These are phyloP conservation scores for Kwoniella mangroviensis DNA, from an alignment of 768 basidiomycete genomes.

Conservation along the genomic window DNA sequence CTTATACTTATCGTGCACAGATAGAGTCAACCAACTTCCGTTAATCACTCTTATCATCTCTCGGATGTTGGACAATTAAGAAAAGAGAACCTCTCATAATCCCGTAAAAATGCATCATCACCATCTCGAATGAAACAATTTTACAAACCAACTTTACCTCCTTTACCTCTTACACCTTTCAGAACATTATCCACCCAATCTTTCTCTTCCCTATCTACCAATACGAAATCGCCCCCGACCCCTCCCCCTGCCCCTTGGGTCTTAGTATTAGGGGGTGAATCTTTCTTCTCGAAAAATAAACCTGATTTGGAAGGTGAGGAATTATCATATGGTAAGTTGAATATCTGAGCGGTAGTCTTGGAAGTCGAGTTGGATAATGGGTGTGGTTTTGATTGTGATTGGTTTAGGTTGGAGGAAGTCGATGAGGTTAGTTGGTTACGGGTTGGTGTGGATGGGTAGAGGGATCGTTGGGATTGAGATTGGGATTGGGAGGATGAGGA, in stretches of 20 bases:
- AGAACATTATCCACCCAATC: slow-evolving; percentile 48
- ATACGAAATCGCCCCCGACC: slow-evolving; percentile 38
- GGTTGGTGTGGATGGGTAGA: background rate
- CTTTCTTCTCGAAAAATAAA: slow-evolving; percentile 37
- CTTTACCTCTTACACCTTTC: slow-evolving; percentile 43
- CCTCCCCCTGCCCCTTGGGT: background rate
- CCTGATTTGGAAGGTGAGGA: slow-evolving; percentile 27
- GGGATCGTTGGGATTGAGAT: background rate
- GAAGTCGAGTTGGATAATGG: slow-evolving; percentile 27
- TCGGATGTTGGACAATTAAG: too few relatives aligned
- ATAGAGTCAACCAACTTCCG: too few relatives aligned
- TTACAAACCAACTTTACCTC: slow-evolving; percentile 34
- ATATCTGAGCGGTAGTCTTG: slow-evolving; percentile 29
- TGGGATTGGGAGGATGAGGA: slow-evolving; percentile 9
- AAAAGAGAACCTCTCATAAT: too few relatives aligned
- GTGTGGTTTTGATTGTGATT: slow-evolving; percentile 7
- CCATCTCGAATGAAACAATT: background rate
- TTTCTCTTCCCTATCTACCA: slow-evolving; percentile 50
- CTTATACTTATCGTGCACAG: too few relatives aligned
- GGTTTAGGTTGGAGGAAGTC: slow-evolving; percentile 8
- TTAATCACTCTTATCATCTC: too few relatives aligned
- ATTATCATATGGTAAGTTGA: slow-evolving; percentile 29
- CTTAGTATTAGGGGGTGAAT: slow-evolving; percentile 15
- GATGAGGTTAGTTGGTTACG: slow-evolving; percentile 4
- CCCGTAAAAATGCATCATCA: too few relatives aligned